Conservation (phyloP, 2,329 filamentous ascomycete genomes). For the Colletotrichum navitas region DNA sequence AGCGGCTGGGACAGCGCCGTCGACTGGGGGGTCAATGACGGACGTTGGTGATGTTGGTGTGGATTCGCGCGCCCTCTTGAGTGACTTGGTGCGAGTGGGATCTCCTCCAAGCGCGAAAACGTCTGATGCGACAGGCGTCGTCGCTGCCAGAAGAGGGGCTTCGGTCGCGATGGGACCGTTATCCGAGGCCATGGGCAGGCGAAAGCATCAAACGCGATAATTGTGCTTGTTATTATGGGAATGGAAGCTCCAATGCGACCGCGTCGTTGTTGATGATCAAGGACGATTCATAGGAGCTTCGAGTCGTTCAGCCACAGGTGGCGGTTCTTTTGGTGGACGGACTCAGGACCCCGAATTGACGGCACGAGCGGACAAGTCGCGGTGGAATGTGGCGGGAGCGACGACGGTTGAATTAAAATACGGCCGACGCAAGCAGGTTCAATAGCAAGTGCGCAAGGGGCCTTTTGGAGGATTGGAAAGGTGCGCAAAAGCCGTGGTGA, state of each 20-base stretch:
- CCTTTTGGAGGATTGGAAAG: slow-evolving; percentile 4
- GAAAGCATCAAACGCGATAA: slow-evolving; percentile 33
- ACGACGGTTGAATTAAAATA: slow-evolving; percentile 28
- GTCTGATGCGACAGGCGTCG: slow-evolving; percentile 55
- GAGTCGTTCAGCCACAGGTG: slow-evolving; percentile 41
- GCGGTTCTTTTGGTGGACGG: slow-evolving; percentile 37
- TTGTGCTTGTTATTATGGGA: slow-evolving; percentile 3
- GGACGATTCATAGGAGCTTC: slow-evolving; percentile 38
- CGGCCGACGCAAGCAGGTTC: slow-evolving; percentile 22
- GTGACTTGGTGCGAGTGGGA: slow-evolving; percentile 53
- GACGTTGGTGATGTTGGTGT: slow-evolving; percentile 55
- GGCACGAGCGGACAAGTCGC: slow-evolving; percentile 40
- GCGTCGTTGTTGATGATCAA: slow-evolving; percentile 37
- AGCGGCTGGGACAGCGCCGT: slow-evolving; percentile 25
- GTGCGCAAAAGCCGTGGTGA: slow-evolving; percentile 18
- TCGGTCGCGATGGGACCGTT: slow-evolving; percentile 66
- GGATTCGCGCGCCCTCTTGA: slow-evolving; percentile 59
- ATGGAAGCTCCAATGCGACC: slow-evolving; percentile 27
- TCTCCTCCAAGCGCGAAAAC: slow-evolving; percentile 53
- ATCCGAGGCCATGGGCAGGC: slow-evolving; percentile 64
- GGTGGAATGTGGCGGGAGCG: slow-evolving; percentile 40
- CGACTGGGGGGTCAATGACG: slow-evolving; percentile 44
- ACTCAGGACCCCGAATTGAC: slow-evolving; percentile 40
- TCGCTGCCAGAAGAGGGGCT: slow-evolving; percentile 56
- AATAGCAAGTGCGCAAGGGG: background rate